Base-by-base conservation (phyloP, 495 filamentous ascomycete species). In the Glarea lozoyensis region DNA sequence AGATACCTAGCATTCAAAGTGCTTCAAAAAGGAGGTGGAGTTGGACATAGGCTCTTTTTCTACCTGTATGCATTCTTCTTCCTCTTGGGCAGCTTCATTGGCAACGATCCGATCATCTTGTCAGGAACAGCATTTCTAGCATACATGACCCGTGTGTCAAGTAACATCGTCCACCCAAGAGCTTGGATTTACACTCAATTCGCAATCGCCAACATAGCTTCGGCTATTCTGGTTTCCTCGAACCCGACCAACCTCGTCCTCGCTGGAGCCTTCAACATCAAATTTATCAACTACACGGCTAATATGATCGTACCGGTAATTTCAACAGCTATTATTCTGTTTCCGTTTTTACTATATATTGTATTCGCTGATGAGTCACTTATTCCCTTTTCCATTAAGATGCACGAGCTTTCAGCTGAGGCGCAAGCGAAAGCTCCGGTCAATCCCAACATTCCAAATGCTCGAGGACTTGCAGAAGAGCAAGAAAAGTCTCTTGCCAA, bases 181-280 rank as follows among this genome's bases (percentile, higher is more conserved):
- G 79, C 79, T 0, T 84, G 79, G 79, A 81, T 84, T 23, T 70
- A 72, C 47, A 70, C 70, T n/a, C 78, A 84, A 48, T 84, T 82
- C 45, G 72, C 78, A 10, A 56, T 81, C 1, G 78, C 79, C 21
- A 84, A 84, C 45, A 77, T 82, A 45, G 75, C 70, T 16, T 82
- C 79, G 2, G 77, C 78, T 10, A 79, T 82, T 40, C 63, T 84
- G 19, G 79, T 84, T 4, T 82, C 79, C 1, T 82, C 78, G 6
- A 84, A 84, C 42, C 79, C 79, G 2, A 84, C 79, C 7, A 84
- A 84, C 42, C 71, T 84, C 5, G 79, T 84, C n/a, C 68, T 84
- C 1, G 75, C 78, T 5, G 78, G 78, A 2, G 79, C 79, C 17
- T 84, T 82, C 55, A 46, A 72, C 2, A 78, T 84, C 60, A 77